Base-by-base conservation (phyloP, 177 flowering plant species). In the Vitis hybrid region DNA sequence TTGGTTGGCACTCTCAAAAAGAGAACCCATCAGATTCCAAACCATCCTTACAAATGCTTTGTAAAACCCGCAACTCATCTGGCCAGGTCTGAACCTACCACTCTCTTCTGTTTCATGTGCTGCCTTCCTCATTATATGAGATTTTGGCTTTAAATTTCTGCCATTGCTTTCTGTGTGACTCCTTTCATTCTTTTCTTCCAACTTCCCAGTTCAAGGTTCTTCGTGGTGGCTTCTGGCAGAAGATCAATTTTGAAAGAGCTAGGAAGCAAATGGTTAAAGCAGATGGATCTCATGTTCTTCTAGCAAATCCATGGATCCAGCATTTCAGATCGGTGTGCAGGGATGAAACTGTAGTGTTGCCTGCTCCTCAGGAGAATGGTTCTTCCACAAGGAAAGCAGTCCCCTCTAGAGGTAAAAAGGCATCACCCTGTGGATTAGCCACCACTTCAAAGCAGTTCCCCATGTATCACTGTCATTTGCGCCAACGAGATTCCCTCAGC, bases 211-310 rank as follows among this genome's bases (percentile, higher is more conserved):
- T 85, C 67, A 87, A 86, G 77, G 87, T 89, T 80, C 82, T 81
- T 65, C 86, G 77, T 76, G 62, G 72, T 67, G 89, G 89, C 61
- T 66, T 64, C 70, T 91, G 91, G 93, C 75, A 85, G 75, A 85
- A 76, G 61, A 71, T 83, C 19, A 73, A 76, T 70, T 79, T 86
- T 73, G 82, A 72, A 34, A 83, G 73, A 72, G 65, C 81, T 57
- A 67, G 69, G 60, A 62, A 54, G 40, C 79, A 56, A 55, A 13
- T 23, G 21, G 70, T 61, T 9, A 65, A 55, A 63, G 59, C 60
- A 66, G 70, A 52, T 57, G 77, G 69, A 10, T 65, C 70, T 60
- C 69, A 1, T 69, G 55, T 2, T 52, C 64, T 80, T 60, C 51
- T 67, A 6, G 66, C 51, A 55, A 85, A 80, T 78, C 88, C 85